Evolutionary conservation across 257 asterid species (phyloP).

Genomic region (Solanum etuberosum): DNA sequence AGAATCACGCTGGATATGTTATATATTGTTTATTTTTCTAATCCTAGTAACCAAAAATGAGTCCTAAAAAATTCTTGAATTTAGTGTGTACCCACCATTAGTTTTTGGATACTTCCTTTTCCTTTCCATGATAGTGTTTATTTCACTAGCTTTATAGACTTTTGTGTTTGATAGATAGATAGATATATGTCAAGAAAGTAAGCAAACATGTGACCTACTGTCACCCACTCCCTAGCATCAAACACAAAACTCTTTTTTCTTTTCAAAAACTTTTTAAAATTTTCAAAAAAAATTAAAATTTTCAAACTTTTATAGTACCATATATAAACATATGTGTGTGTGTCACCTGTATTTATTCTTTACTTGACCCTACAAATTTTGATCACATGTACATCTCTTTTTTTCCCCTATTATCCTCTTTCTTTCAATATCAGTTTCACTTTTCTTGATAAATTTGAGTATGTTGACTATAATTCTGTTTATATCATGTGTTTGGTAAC

Average conservation of each 20-base stretch:
- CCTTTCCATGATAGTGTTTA: neutral
- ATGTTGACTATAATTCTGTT: neutral
- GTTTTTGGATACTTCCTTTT: neutral
- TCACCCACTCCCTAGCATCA: constrained; percentile 6
- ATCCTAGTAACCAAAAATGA: neutral
- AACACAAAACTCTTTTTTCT: neutral
- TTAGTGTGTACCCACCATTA: neutral
- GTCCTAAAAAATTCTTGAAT: neutral
- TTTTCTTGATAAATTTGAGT: neutral
- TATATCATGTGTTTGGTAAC: neutral
- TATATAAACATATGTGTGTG: neutral
- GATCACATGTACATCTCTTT: neutral
- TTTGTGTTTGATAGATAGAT: neutral
- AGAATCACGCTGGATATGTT: neutral
- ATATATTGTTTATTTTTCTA: neutral
- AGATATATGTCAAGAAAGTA: neutral
- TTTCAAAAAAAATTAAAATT: neutral
- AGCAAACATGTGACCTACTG: constrained; percentile 3
- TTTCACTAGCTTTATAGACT: neutral
- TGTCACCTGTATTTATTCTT: neutral
- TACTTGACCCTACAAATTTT: neutral
- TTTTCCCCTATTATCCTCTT: neutral
- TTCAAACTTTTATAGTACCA: neutral
- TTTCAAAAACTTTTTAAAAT: neutral
- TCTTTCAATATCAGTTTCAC: neutral